Conservation (phyloP, 805 yeast species). For the Millerozyma acaciae region DNA sequence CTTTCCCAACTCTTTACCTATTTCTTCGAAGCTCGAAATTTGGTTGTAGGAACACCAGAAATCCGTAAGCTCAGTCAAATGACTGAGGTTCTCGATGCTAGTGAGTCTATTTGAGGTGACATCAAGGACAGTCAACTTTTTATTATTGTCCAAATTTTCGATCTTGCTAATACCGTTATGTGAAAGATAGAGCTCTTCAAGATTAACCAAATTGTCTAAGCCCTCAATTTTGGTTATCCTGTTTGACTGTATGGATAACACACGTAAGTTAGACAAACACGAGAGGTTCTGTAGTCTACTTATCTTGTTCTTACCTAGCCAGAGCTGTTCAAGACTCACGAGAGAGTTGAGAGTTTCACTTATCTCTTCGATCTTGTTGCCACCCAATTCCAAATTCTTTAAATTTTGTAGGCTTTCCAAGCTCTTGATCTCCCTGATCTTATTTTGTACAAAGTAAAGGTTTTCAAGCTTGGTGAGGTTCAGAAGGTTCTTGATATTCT, state of each 20-base stretch:
- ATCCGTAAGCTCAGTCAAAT: slow-evolving; percentile 73
- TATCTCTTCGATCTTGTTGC: slow-evolving; percentile 64
- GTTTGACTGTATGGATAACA: slow-evolving; percentile 87
- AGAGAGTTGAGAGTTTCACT: slow-evolving; percentile 54
- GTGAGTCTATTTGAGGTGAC: slow-evolving; percentile 70
- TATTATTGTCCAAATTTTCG: slow-evolving; percentile 72
- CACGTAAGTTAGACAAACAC: slow-evolving; percentile 56
- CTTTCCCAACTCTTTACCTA: slow-evolving; percentile 60
- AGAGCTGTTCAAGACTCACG: slow-evolving; percentile 62
- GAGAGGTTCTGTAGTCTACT: slow-evolving; percentile 58
- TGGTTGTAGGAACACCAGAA: slow-evolving; percentile 88
- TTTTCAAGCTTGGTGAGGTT: slow-evolving; percentile 58
- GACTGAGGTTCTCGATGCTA: slow-evolving; percentile 59
- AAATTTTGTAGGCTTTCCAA: slow-evolving; percentile 54
- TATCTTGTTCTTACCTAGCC: slow-evolving; percentile 91
- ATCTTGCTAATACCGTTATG: slow-evolving; percentile 74
- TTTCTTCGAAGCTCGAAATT: slow-evolving; percentile 62
- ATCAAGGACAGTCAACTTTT: slow-evolving; percentile 69
- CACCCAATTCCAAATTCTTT: slow-evolving; percentile 82
- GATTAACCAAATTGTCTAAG: slow-evolving; percentile 60
- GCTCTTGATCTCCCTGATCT: slow-evolving; percentile 67
- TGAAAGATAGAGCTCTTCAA: slow-evolving; percentile 85
- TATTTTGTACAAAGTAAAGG: slow-evolving; percentile 85
- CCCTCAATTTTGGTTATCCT: slow-evolving; percentile 76
- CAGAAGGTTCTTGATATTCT: slow-evolving; percentile 76